Conservation (phyloP, 108 stramenopile genomes). For the Conticribra weissflogii region DNA sequence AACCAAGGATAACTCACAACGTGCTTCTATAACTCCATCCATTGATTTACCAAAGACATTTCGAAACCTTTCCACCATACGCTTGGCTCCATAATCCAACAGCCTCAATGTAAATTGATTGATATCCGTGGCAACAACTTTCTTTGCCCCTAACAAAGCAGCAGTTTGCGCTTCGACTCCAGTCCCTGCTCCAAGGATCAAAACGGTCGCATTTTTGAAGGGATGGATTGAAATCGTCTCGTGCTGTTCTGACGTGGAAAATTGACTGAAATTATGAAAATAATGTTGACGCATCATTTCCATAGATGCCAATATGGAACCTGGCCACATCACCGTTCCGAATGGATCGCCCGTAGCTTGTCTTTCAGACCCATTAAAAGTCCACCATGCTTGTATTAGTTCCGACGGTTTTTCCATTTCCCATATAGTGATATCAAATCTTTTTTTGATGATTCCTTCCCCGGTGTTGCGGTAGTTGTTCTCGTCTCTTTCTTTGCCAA, state of each 20-base stretch:
- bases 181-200: constrained; percentile 79
- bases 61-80: constrained; percentile 11
- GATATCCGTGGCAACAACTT: constrained; percentile 78
- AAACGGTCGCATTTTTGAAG: constrained; percentile 41
- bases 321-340: constrained; percentile 85
- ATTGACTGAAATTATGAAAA: neutral
- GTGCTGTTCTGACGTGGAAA: neutral
- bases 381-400: constrained; percentile 75
- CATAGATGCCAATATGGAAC: constrained; percentile 70
- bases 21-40: constrained; percentile 9
- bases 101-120: constrained; percentile 70
- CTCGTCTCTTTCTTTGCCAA: neutral
- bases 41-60: constrained; percentile 23
- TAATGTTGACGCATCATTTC: constrained; percentile 51
- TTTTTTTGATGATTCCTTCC: constrained; percentile 3
- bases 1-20: constrained; percentile 16
- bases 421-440: constrained; percentile 67
- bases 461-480: neutral
- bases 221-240: neutral
- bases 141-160: constrained; percentile 66
- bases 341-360: constrained; percentile 69
- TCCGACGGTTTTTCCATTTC: constrained; percentile 77
- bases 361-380: constrained; percentile 31
- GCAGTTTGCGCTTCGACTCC: constrained; percentile 79
- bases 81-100: constrained; percentile 57